Base-by-base conservation (phyloP, 2,329 filamentous ascomycete species). In the Epichloe sylvatica region DNA sequence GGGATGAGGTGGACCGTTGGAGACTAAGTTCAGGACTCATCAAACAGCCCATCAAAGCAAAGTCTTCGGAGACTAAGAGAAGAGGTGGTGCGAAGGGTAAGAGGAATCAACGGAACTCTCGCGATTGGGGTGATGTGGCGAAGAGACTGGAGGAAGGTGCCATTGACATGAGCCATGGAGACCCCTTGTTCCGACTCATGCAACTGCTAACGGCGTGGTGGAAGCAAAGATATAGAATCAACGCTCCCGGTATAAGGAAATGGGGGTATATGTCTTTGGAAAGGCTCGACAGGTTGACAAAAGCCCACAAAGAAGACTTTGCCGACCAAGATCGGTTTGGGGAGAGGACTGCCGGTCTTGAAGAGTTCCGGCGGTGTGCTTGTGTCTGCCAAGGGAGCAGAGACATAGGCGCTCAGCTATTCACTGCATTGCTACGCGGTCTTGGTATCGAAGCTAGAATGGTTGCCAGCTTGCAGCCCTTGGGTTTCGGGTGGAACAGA, bases 401-500 rank as follows among this genome's bases (percentile, higher is more conserved):
- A 54, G 92, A 97, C 64, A 75, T 92, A 3, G 90, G 89, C 0
- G 83, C 86, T 0, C 90, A 97, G 60, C 73, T 98, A 0, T 97
- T 97, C 55, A 94, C 88, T 0, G 86, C 88, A 3, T 68, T 98
- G 7, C 64, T 96, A 21, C 76, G 92, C 55, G 88, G 82, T 0
- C 62, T 97, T 11, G 86, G 86, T 0, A 70, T 97, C 2, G 88
- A 96, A 59, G 80, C 87, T 11, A 77, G 91, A 33, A 76, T 97
- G 72, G 80, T 97, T 3, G 81, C 83, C 9, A 96, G 81, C 60
- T 63, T 98, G 39, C 92, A 97, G 61, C 84, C 89, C 1, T 68
- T 87, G 21, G 92, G 92, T 0, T 95, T 94, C 64, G 89, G 89
- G 2, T 97, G 88, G 82, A 94, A 80, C 53, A 94, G 91, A 63